Evolutionary conservation across 75 land plant genomes (phyloP).

Genomic region (Cryptomeria japonica): DNA sequence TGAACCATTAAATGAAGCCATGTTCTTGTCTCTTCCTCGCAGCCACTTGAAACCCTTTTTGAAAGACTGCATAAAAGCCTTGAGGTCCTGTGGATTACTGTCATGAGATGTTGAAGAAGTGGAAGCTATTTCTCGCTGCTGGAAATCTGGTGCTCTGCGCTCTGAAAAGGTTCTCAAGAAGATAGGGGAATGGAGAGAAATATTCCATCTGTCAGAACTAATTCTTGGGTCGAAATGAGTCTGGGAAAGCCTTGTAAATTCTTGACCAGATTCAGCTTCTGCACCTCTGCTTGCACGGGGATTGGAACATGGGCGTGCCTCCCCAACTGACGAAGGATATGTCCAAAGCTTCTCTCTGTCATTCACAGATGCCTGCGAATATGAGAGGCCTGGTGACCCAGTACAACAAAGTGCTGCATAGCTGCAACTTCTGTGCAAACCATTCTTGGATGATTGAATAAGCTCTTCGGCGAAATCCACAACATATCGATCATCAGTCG

Average conservation of each 20-base stretch:
- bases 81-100: slow-evolving; percentile 5
- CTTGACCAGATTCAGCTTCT: background rate
- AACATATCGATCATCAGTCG: slow-evolving; percentile 13
- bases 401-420: background rate
- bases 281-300: background rate
- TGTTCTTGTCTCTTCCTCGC: background rate
- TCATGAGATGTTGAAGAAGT: background rate
- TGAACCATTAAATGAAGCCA: background rate
- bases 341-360: slow-evolving; percentile 12
- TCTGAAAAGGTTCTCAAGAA: slow-evolving; percentile 12
- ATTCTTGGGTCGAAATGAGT: background rate
- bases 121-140: background rate
- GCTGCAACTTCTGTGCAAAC: slow-evolving; percentile 8
- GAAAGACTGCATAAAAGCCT: slow-evolving; percentile 1
- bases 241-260: background rate
- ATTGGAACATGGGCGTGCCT: background rate
- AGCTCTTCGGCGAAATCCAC: background rate
- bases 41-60: slow-evolving; percentile 4
- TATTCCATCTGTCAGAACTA: slow-evolving; percentile 7
- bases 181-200: slow-evolving; percentile 8
- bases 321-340: background rate
- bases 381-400: background rate
- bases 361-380: background rate
- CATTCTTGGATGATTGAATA: background rate
- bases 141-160: background rate